Base-by-base conservation (phyloP, 306 rosid genomes). In the Macrotyloma uniflorum region DNA sequence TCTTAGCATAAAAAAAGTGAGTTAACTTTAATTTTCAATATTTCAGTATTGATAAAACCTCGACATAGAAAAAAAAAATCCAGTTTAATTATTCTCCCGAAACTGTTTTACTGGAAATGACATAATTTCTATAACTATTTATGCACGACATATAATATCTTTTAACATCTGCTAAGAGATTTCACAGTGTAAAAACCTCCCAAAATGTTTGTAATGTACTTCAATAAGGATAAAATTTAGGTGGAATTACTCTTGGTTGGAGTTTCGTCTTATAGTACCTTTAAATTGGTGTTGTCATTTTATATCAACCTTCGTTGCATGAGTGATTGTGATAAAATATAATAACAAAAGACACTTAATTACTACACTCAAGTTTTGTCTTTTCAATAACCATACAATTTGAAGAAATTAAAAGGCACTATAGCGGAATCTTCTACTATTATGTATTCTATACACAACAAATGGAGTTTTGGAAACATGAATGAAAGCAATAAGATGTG, bases 391-490 rank as follows among this genome's bases (percentile, higher is more conserved):
- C 5, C 40, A 28, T 59, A 24, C 40, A 26, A 59, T 5, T 24
- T 33, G 4, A 18, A 63, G 69, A 18, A 18, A n/a, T 63, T 63
- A 33, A n/a, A 63, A 30, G 4, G 23, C 46, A 63, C 28, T 18
- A 18, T 35, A 36, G 19, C 4, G 70, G 79, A 75, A 47, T 47
- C 63, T 14, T 63, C 68, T 20, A 67, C 12, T 50, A 65, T 23
- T 35, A 65, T 23, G 23, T 42, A 50, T 64, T 46, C 42, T 50
- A 43, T 18, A 42, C 43, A 57, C 12, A 19, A 59, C n/a, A 38
- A 19, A 11, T 47, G 45, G 16, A 53, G 58, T 5, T 74, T 19
- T 54, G 58, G 28, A 58, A 74, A 58, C n/a, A 32, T 18, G n/a
- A 49, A 66, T 7, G 42, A 58, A 24, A n/a, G 15, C 24, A 47